These are phyloP conservation scores for Tulasnella sp. DNA, from an alignment of 768 basidiomycete genomes.

Conservation along the genomic window DNA sequence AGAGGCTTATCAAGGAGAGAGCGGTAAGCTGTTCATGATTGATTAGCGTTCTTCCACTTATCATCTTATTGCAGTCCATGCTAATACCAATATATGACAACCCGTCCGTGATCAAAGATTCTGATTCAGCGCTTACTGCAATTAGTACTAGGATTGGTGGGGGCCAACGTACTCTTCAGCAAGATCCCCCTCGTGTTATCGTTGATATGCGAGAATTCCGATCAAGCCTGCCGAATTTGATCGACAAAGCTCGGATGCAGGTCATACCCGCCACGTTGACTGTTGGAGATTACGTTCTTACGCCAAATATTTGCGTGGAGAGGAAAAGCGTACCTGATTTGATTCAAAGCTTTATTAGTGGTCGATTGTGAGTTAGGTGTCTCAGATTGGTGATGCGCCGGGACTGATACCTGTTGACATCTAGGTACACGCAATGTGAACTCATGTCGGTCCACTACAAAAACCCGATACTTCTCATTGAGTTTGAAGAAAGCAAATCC, in stretches of 20 bases:
- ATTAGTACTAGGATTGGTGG: slow-evolving; percentile 80
- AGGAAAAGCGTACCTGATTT: slow-evolving; percentile 89
- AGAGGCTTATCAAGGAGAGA: slow-evolving; percentile 81
- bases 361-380: slow-evolving; percentile 58
- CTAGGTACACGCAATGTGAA: slow-evolving; percentile 92
- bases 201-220: slow-evolving; percentile 97
- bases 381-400: not conserved
- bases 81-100: slow-evolving; percentile 54
- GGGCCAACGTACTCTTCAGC: slow-evolving; percentile 53
- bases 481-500: slow-evolving; percentile 94
- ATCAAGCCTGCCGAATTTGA: slow-evolving; percentile 76
- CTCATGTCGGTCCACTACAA: slow-evolving; percentile 95
- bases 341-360: slow-evolving; percentile 85
- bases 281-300: slow-evolving; percentile 91
- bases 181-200: slow-evolving; percentile 64
- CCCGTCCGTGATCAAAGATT: slow-evolving; percentile 13
- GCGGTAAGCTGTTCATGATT: slow-evolving; percentile 43
- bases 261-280: slow-evolving; percentile 87
- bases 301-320: slow-evolving; percentile 92
- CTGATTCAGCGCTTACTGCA: slow-evolving; percentile 64
- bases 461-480: slow-evolving; percentile 81
- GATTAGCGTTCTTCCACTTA: not conserved
- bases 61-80: slow-evolving; percentile 55
- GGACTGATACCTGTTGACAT: not conserved
- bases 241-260: slow-evolving; percentile 67